Percentiles rank a stretch among this genome's conserved stretches.
These are phyloP conservation scores for Massarina eburnea DNA, from an alignment of 2,329 filamentous ascomycete species.

Conservation along the genomic window DNA sequence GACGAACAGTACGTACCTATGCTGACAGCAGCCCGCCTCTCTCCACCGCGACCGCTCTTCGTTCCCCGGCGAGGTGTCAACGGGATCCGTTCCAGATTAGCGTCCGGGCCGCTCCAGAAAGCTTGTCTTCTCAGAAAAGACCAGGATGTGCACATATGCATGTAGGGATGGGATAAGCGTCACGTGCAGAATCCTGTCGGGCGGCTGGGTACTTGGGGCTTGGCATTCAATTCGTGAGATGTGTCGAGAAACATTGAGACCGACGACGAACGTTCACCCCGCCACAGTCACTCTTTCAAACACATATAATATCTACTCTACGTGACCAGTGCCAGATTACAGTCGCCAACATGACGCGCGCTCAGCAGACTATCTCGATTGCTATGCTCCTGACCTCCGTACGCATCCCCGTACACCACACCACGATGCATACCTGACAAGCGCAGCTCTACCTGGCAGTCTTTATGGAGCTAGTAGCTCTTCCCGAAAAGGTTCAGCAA, in stretches of 20 bases:
- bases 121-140: background rate
- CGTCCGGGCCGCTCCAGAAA: background rate
- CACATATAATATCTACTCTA: background rate
- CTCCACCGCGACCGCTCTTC: background rate
- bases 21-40: background rate
- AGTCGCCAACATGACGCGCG: conserved; percentile 77
- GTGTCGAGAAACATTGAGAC: background rate
- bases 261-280: conserved; percentile 15
- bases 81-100: background rate
- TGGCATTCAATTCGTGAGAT: background rate
- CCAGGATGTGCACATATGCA: background rate
- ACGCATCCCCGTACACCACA: conserved; percentile 42
- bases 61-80: background rate
- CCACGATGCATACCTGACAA: conserved; percentile 19
- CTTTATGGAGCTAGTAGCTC: conserved; percentile 79
- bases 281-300: conserved; percentile 5
- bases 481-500: conserved; percentile 75
- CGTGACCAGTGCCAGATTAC: conserved; percentile 5
- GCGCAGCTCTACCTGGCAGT: conserved; percentile 84
- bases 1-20: background rate
- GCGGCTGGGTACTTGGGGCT: background rate
- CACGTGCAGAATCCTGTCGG: background rate
- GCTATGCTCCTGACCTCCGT: conserved; percentile 86
- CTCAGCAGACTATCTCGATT: conserved; percentile 87
- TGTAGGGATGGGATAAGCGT: background rate